Base-by-base conservation (phyloP, 495 filamentous ascomycete species). In the Xylaria grammica region DNA sequence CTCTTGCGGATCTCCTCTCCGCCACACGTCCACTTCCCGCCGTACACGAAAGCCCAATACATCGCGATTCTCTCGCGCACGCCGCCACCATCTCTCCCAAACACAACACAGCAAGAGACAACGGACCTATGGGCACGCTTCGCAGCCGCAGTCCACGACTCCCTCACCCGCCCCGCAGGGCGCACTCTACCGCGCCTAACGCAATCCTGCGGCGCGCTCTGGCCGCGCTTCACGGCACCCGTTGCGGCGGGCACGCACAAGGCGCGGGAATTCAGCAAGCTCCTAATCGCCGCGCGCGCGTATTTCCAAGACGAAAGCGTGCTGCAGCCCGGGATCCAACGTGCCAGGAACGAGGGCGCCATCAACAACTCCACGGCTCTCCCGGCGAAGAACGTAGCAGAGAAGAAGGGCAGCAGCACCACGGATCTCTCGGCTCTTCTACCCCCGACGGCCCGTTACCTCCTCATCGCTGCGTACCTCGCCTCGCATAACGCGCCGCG, bases 391-490 rank as follows among this genome's bases (percentile, higher is more conserved):
- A n/a, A n/a, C n/a, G 22, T n/a, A 7, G 49, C 20, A 8, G 26
- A 48, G 44, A 62, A 59, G 38, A 65, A 53, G 56, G 60, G 49
- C 51, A 48, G 40, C 19, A 61, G 67, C 40, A 58, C 51, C 19
- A 68, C 71, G 3, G 76, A 75, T 66, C 70, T 78, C 1, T 75
- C 82, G 1, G 30, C 72, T 66, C 82, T 84, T 29, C 83, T 97
- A 26, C 92, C 94, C 11, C 90, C 91, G 67, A 92, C 91, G 70
- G 89, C 95, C 22, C 89, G 91, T 49, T 80, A 92, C 42, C 85
- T 98, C 61, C 84, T 99, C 15, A 85, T 94, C 40, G 90, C 93
- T 52, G 88, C 94, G 22, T 99, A 97, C 77, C 86, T 99, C 4
- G 92, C 94, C 63, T 97, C 93, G 4, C 91, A 94, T 79, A 98